Evolutionary conservation across 2,329 filamentous ascomycete genomes (phyloP).

Genomic region (Xylariaceae sp.): DNA sequence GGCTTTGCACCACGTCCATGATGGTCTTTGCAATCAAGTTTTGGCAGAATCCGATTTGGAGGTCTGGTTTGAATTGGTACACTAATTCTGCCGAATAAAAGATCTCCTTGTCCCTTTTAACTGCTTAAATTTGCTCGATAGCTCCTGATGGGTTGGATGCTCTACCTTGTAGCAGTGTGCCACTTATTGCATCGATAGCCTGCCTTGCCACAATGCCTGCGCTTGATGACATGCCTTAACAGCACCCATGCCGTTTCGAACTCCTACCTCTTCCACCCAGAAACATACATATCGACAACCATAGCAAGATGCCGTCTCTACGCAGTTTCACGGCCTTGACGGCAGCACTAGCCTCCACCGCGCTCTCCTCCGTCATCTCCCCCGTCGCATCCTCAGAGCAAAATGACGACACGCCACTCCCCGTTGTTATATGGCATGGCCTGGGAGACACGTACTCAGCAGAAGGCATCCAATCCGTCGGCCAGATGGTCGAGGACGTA

Average conservation of each 20-base stretch:
- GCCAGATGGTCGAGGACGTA: slow-evolving; percentile 63
- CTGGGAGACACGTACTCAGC: slow-evolving; percentile 70
- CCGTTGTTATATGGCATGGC: slow-evolving; percentile 92
- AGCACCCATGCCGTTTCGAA: not conserved
- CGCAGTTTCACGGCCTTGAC: slow-evolving; percentile 10
- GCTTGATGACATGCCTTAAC: too few species aligned
- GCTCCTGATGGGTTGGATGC: too few species aligned
- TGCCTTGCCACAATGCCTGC: too few species aligned
- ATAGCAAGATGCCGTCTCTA: slow-evolving; percentile 12
- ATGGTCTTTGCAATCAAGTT: too few species aligned
- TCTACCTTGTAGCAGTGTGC: too few species aligned
- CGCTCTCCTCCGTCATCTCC: slow-evolving; percentile 11
- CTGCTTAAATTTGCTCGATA: too few species aligned
- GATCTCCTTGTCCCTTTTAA: too few species aligned
- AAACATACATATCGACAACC: not conserved
- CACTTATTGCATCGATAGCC: too few species aligned
- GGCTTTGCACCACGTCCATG: too few species aligned
- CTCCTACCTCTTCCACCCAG: not conserved
- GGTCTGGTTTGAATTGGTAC: too few species aligned
- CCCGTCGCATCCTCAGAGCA: slow-evolving; percentile 30
- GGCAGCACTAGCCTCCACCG: slow-evolving; percentile 11
- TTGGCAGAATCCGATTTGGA: too few species aligned
- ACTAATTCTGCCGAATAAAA: too few species aligned
- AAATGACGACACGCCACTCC: slow-evolving; percentile 65
- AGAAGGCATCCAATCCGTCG: slow-evolving; percentile 70